Percentiles rank a stretch among this genome's conserved stretches.
phyloP scores from a whole-genome alignment of 768 basidiomycete species.

The Kwoniella dendrophila region DNA sequence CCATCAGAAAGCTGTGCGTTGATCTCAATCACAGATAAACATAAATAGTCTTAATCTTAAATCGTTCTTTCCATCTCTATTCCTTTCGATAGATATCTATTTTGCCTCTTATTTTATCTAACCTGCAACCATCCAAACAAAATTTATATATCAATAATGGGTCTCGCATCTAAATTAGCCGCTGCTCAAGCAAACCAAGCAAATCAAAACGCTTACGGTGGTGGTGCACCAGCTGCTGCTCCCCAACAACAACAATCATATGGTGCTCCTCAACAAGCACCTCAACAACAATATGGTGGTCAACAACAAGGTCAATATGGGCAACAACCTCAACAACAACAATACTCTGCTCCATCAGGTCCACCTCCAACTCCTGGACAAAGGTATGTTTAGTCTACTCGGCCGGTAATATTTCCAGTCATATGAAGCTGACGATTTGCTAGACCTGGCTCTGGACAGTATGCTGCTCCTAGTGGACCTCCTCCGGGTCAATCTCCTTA shows the following conservation, averaged over 20 bases:
- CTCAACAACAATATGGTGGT: conserved; percentile 24
- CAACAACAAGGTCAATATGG: conserved; percentile 7
- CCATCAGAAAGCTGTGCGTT: conserved; percentile 8
- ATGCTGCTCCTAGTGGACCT: conserved; percentile 32
- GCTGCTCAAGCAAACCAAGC: conserved; percentile 34
- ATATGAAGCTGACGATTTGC: background rate
- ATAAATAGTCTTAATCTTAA: background rate
- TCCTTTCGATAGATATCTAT: conserved; percentile 2
- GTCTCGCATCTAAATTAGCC: conserved; percentile 51
- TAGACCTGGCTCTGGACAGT: conserved; percentile 29
- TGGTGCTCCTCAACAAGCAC: conserved; percentile 21
- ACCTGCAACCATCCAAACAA: too few relatives aligned
- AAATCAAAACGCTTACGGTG: conserved; percentile 25
- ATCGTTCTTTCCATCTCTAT: background rate
- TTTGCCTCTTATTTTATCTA: conserved; percentile 7
- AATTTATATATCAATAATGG: conserved; percentile 50
- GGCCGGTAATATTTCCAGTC: background rate
- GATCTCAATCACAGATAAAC: background rate
- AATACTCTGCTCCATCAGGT: conserved; percentile 23
- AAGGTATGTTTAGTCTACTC: conserved; percentile 11
- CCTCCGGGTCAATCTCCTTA: conserved; percentile 38
- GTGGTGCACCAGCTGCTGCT: conserved; percentile 22
- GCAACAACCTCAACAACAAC: conserved; percentile 26
- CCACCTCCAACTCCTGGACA: conserved; percentile 25
- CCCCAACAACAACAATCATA: conserved; percentile 24